phyloP scores from a whole-genome alignment of 257 asterid genomes.

The Ehretia macrophylla region DNA sequence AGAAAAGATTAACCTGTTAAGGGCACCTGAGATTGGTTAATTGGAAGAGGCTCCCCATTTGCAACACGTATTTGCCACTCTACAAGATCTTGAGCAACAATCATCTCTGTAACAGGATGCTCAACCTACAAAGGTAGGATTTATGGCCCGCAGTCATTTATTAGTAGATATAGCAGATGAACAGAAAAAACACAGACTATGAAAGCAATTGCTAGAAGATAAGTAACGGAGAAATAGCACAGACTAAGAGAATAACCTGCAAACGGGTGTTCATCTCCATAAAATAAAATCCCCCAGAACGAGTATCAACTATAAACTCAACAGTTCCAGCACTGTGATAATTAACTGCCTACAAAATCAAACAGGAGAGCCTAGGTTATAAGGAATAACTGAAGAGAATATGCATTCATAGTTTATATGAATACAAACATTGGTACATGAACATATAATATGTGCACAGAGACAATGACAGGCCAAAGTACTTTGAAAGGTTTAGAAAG shows the following conservation, averaged over 20 bases:
- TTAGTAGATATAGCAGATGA: background rate
- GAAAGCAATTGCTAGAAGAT: background rate
- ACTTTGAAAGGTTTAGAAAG: too few relatives aligned
- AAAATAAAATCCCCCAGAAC: constrained; percentile 80
- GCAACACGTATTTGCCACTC: constrained; percentile 99
- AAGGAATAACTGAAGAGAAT: constrained; percentile 4
- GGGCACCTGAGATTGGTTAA: constrained; percentile 81
- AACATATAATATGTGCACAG: background rate
- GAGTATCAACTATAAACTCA: constrained; percentile 91
- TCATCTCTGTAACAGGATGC: constrained; percentile 99
- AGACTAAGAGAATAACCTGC: constrained; percentile 54
- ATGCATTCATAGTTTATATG: background rate
- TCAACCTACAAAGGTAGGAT: constrained; percentile 60
- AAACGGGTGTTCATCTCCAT: constrained; percentile 99
- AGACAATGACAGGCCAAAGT: too few relatives aligned
- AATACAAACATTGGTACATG: too few relatives aligned
- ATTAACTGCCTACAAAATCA: constrained; percentile 69
- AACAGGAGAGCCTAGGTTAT: constrained; percentile 22
- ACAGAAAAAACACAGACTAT: background rate
- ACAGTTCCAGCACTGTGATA: constrained; percentile 96
- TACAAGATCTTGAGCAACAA: constrained; percentile 97
- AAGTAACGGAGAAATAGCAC: constrained; percentile 11
- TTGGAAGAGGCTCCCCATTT: constrained; percentile 92
- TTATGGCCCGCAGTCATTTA: too few relatives aligned
- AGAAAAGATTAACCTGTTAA: constrained; percentile 52